Percentiles rank a stretch among this genome's conserved stretches.
These are phyloP conservation scores for Microcos paniculata DNA, from an alignment of 345 rosid genomes.

Conservation along the genomic window DNA sequence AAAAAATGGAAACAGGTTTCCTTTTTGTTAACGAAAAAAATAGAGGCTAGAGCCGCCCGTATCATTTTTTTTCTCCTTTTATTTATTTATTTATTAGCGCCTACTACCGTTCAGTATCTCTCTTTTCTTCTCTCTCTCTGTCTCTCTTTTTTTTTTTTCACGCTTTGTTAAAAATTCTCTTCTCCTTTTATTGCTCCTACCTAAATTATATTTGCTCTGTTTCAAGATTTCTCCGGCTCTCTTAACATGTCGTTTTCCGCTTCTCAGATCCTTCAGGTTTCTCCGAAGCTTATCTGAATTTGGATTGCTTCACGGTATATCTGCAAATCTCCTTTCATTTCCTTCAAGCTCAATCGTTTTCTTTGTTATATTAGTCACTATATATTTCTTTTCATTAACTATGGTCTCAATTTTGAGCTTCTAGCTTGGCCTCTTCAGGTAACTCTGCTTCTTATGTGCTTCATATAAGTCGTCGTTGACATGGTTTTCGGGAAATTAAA, in stretches of 20 bases:
- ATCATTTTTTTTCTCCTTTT: not conserved
- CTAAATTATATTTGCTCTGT: not conserved
- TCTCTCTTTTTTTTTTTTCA: not conserved
- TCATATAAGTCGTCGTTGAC: not conserved
- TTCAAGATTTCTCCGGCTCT: not conserved
- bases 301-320: conserved; percentile 22
- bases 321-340: not conserved
- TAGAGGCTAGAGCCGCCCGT: conserved; percentile 23
- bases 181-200: not conserved
- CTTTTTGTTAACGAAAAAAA: not conserved
- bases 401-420: not conserved
- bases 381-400: not conserved
- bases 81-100: not conserved
- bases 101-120: not conserved
- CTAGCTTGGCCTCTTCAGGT: not conserved
- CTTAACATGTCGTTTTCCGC: conserved; percentile 26
- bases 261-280: conserved; percentile 32
- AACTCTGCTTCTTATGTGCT: not conserved
- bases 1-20: not conserved
- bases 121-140: not conserved
- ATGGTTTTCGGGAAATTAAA: not conserved
- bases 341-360: not conserved
- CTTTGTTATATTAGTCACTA: not conserved
- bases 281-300: conserved; percentile 15
- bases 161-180: not conserved